Base-by-base conservation (phyloP, 2,329 filamentous ascomycete species). In the Arthroderma sp. region DNA sequence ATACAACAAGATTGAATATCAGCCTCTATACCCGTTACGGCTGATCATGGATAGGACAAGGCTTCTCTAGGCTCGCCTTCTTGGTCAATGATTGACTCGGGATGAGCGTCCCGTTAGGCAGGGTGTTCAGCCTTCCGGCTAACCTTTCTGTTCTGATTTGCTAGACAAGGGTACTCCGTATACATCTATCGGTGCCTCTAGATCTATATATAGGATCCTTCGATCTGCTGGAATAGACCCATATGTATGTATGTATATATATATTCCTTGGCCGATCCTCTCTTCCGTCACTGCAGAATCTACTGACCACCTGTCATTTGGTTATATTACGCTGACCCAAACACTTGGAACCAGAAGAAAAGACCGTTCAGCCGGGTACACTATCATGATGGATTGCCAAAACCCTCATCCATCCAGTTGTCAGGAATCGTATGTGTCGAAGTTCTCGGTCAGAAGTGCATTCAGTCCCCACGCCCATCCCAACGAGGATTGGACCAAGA, bases 401-500 rank as follows among this genome's bases (percentile, higher is more conserved):
- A 38, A 53, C 35, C 35, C 17, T 19, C 35, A 37, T 37, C 25
- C 51, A 15, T 9, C 31, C n/a, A 9, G 21, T 28, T 37, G 33
- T n/a, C 51, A 54, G 21, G 51, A 38, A 66, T 39, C 62, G 66
- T 54, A 21, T 55, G 54, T 62, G 63, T 58, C 78, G 84, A 55
- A 82, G 86, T 85, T 88, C 68, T 85, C 86, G 66, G 94, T 88
- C 61, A 95, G 89, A 77, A 95, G 89, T 75, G 91, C 91, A 65
- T 95, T 95, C 78, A 94, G 88, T 75, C 87, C 86, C 66, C 94
- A 89, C 62, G 91, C 91, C 66, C 94, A 95, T 72, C 88, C 91
- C 57, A 91, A 96, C 69, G 91, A 97, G 76, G 91, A 97, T 77
- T 97, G 91, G 91, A 96, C 91, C 70, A 95, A 96, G 82, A 95